Percentiles rank a stretch among this genome's conserved stretches.
Evolutionary conservation across 768 basidiomycete species (phyloP).

Genomic region (Boletus rubropictus): DNA sequence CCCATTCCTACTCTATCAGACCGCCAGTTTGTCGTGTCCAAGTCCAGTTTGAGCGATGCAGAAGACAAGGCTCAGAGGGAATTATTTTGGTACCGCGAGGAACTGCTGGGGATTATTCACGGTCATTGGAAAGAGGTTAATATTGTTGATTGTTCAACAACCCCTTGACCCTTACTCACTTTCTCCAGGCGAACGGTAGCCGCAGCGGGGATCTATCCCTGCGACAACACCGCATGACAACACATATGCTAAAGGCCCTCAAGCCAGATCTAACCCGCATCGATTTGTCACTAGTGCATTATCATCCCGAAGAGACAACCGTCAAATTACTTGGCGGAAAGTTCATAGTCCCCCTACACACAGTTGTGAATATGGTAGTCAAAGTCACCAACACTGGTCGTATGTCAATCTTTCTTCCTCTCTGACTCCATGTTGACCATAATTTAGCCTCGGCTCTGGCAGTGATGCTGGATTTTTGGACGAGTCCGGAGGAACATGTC

Average conservation of each 20-base stretch:
- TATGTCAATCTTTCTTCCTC: slow-evolving; percentile 34
- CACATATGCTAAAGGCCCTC: slow-evolving; percentile 73
- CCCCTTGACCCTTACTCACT: slow-evolving; percentile 1
- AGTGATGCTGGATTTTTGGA: slow-evolving; percentile 48
- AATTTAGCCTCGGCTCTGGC: slow-evolving; percentile 45
- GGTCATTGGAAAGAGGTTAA: slow-evolving; percentile 84
- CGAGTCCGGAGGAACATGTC: slow-evolving; percentile 59
- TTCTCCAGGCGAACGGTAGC: slow-evolving; percentile 63
- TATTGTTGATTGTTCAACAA: not conserved
- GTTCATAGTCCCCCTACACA: slow-evolving; percentile 49
- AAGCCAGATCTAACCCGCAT: slow-evolving; percentile 63
- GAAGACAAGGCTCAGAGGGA: slow-evolving; percentile 67
- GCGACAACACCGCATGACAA: slow-evolving; percentile 69
- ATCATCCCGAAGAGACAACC: slow-evolving; percentile 20
- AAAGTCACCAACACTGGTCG: slow-evolving; percentile 61
- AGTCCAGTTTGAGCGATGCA: slow-evolving; percentile 51
- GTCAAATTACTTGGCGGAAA: slow-evolving; percentile 30
- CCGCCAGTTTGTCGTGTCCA: slow-evolving; percentile 85
- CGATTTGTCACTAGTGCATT: slow-evolving; percentile 43
- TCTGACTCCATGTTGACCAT: slow-evolving; percentile 6
- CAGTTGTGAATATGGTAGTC: slow-evolving; percentile 56
- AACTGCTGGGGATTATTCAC: slow-evolving; percentile 61
- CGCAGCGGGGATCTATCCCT: slow-evolving; percentile 75
- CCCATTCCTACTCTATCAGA: slow-evolving; percentile 84
- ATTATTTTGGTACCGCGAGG: slow-evolving; percentile 95